Percentiles rank a stretch among this genome's conserved stretches.
Evolutionary conservation across 257 asterid genomes (phyloP).

Genomic region (Capsicum pubescens): DNA sequence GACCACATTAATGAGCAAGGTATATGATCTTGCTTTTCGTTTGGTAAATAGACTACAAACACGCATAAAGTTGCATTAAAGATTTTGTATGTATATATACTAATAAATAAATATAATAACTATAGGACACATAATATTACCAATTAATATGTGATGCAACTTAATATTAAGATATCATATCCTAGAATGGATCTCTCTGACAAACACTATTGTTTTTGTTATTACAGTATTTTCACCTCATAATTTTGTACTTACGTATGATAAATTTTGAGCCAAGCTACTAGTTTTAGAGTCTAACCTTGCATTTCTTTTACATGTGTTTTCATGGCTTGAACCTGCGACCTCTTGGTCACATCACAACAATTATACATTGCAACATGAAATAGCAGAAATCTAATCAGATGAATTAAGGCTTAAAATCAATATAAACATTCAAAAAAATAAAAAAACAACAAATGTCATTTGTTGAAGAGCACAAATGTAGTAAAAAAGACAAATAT

Average conservation of each 20-base stretch:
- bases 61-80: not conserved
- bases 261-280: slow-evolving; percentile 1
- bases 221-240: slow-evolving; percentile 14
- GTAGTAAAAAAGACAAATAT: not conserved
- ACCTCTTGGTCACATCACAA: too few relatives aligned
- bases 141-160: not conserved
- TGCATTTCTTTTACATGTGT: too few relatives aligned
- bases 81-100: not conserved
- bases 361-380: not conserved
- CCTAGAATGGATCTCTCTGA: slow-evolving; percentile 2
- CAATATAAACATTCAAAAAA: not conserved
- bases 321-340: too few relatives aligned
- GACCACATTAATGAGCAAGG: not conserved
- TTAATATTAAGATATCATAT: not conserved
- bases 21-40: not conserved
- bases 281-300: not conserved
- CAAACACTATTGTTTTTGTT: slow-evolving; percentile 3
- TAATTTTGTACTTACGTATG: not conserved
- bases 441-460: not conserved
- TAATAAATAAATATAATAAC: not conserved
- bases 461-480: not conserved
- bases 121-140: not conserved
- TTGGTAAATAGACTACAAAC: slow-evolving; percentile 16
- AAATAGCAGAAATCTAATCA: not conserved
- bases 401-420: not conserved